Evolutionary conservation across 805 yeast genomes (phyloP).

Genomic region (Saccharomyces paradoxus): DNA sequence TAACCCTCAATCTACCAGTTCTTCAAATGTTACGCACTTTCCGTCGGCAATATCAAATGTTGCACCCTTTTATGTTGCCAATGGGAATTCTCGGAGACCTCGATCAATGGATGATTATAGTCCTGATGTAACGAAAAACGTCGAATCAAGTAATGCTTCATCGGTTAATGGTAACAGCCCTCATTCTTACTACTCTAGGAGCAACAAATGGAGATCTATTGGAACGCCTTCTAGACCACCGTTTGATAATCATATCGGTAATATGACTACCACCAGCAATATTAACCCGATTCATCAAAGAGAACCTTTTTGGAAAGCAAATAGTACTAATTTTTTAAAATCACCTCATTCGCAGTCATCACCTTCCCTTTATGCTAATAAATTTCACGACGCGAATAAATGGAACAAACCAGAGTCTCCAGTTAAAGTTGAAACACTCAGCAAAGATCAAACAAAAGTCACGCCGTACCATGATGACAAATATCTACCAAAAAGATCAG

Average conservation of each 20-base stretch:
- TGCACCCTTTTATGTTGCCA: neutral
- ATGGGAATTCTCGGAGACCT: constrained; percentile 11
- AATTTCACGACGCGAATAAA: neutral
- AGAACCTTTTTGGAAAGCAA: constrained; percentile 12
- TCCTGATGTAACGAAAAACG: constrained; percentile 3
- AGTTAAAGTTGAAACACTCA: neutral
- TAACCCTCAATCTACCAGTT: constrained; percentile 13
- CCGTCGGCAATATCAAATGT: neutral
- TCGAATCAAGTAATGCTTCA: neutral
- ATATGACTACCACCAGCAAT: neutral
- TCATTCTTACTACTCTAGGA: constrained; percentile 12
- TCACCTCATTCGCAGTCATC: neutral
- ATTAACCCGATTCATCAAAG: constrained; percentile 1
- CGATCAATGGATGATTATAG: constrained; percentile 11
- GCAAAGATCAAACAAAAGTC: neutral
- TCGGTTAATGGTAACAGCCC: constrained; percentile 6
- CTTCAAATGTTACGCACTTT: neutral
- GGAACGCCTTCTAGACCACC: constrained; percentile 4
- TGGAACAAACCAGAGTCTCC: neutral
- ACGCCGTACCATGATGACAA: neutral
- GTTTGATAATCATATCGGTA: constrained; percentile 1
- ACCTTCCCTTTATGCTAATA: neutral
- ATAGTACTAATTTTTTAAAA: constrained; percentile 1
- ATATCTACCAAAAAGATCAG: neutral
- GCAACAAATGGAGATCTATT: constrained; percentile 19